These are phyloP conservation scores for Alternaria gaisen DNA, from an alignment of 2,329 filamentous ascomycete species.

Conservation along the genomic window DNA sequence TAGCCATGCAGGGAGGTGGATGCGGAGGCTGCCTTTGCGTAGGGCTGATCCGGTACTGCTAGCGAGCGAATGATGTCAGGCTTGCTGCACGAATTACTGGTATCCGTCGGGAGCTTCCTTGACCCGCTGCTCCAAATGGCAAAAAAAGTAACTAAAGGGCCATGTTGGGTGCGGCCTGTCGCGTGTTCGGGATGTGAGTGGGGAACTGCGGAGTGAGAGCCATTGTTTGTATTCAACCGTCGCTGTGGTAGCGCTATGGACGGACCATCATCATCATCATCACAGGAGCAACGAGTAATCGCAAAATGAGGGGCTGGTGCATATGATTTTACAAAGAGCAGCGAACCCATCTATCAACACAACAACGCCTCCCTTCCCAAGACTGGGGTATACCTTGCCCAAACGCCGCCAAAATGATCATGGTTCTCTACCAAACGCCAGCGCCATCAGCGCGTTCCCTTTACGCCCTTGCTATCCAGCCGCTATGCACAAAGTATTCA, in stretches of 20 bases:
- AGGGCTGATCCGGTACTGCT: constrained; percentile 9
- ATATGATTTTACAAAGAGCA: constrained; percentile 15
- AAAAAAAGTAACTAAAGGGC: constrained; percentile 22
- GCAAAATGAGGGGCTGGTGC: not conserved
- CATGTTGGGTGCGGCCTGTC: constrained; percentile 27
- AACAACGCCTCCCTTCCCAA: constrained; percentile 16
- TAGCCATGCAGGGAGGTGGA: constrained; percentile 36
- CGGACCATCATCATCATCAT: constrained; percentile 7
- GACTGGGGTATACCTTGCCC: constrained; percentile 33
- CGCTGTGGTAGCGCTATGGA: constrained; percentile 18
- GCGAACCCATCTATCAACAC: not conserved
- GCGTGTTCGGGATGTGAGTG: constrained; percentile 13
- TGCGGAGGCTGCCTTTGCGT: constrained; percentile 30
- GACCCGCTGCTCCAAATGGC: constrained; percentile 13
- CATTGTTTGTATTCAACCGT: constrained; percentile 29
- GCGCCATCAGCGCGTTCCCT: constrained; percentile 15
- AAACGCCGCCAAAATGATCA: constrained; percentile 15
- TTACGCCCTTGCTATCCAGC: constrained; percentile 88
- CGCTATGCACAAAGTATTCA: constrained; percentile 92
- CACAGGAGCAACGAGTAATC: not conserved
- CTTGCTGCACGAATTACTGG: constrained; percentile 12
- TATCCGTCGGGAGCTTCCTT: constrained; percentile 10
- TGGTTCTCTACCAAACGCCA: not conserved
- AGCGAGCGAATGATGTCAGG: constrained; percentile 24
- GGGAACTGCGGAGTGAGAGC: constrained; percentile 21